These are phyloP conservation scores for Suhomyces guaymorum DNA, from an alignment of 1,139 yeast genomes.

Conservation along the genomic window DNA sequence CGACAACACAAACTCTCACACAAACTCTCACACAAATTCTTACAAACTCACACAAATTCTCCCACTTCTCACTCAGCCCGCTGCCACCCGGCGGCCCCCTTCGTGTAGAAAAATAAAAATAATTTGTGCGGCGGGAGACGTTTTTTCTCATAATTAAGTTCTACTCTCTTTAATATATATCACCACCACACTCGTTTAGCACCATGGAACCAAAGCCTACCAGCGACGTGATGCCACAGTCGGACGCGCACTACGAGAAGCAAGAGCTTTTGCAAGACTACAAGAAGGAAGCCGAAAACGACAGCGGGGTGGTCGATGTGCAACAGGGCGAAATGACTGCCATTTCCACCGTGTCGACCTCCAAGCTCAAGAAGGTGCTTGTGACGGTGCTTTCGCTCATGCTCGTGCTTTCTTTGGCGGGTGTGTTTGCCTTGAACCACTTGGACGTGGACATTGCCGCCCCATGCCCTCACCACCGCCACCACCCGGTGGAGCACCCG, in stretches of 20 bases:
- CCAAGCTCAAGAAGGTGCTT: neutral
- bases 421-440: neutral
- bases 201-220: conserved; percentile 6
- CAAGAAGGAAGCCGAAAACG: conserved; percentile 1
- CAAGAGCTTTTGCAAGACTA: neutral
- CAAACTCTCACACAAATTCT: too few species aligned
- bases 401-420: neutral
- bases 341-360: neutral
- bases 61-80: too few species aligned
- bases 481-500: too few species aligned
- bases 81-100: too few species aligned
- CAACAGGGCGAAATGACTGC: conserved; percentile 4
- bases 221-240: conserved; percentile 4
- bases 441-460: neutral
- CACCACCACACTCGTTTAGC: conserved; percentile 13
- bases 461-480: conserved; percentile 1
- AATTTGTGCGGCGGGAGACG: too few species aligned
- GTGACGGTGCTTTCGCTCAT: neutral
- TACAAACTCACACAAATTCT: too few species aligned
- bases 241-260: neutral
- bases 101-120: too few species aligned
- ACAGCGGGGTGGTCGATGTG: conserved; percentile 1
- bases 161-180: too few species aligned
- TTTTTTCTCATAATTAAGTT: too few species aligned
- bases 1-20: too few species aligned